Conservation (phyloP, 2,329 filamentous ascomycete species). For the Escovopsis sp. region DNA sequence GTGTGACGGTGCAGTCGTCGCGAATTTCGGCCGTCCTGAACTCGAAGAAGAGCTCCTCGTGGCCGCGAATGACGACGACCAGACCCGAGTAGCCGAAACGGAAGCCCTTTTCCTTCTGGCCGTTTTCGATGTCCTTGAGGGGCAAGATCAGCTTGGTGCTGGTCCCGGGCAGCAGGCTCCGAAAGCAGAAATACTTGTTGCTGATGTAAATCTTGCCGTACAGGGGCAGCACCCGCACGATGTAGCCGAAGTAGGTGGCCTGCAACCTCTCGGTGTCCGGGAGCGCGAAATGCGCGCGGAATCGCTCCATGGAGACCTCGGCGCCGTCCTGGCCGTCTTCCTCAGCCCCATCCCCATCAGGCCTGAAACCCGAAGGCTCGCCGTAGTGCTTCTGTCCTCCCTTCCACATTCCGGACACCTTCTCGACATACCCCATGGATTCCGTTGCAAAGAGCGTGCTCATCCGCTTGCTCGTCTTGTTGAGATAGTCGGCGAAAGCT, state of each 20-base stretch:
- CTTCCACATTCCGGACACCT: conserved; percentile 94
- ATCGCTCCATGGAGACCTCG: conserved; percentile 59
- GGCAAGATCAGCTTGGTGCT: conserved; percentile 87
- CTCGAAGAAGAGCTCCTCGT: conserved; percentile 95
- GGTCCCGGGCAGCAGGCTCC: conserved; percentile 76
- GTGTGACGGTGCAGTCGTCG: conserved; percentile 76
- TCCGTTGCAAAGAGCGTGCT: conserved; percentile 71
- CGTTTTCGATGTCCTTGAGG: conserved; percentile 80
- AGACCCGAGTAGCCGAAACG: conserved; percentile 81
- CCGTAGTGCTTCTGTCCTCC: conserved; percentile 83
- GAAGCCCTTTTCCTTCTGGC: conserved; percentile 90
- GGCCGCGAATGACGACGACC: conserved; percentile 81
- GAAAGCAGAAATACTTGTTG: conserved; percentile 77
- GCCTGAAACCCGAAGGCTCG: conserved; percentile 36
- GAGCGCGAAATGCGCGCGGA: conserved; percentile 82
- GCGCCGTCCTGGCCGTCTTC: conserved; percentile 49
- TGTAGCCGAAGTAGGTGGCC: conserved; percentile 81
- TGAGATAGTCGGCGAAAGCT: conserved; percentile 69
- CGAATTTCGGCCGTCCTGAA: conserved; percentile 64
- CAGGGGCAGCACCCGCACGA: conserved; percentile 78
- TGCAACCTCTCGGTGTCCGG: conserved; percentile 68
- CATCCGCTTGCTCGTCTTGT: conserved; percentile 65
- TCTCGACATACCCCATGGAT: conserved; percentile 92
- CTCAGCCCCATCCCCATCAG: conserved; percentile 40
- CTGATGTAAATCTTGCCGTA: conserved; percentile 97